Percentiles rank a stretch among this genome's conserved stretches.
These are phyloP conservation scores for Spencermartinsiella europaea DNA, from an alignment of 805 yeast species.

Conservation along the genomic window DNA sequence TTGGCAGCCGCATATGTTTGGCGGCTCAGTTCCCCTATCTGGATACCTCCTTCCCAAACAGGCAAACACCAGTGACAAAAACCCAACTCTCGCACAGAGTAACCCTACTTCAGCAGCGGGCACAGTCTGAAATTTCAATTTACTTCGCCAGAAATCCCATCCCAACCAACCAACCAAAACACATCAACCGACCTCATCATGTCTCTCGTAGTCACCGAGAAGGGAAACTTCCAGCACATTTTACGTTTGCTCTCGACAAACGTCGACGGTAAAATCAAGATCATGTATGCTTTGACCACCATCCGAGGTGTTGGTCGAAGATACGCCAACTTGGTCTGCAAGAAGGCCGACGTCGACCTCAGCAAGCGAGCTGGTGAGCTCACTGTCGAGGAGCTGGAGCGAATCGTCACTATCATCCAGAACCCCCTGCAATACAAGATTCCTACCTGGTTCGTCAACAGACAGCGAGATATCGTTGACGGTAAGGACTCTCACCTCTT, in stretches of 20 bases:
- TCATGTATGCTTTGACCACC: slow-evolving; percentile 99
- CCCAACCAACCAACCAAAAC: neutral
- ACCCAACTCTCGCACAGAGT: too few relatives aligned
- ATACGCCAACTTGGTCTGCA: slow-evolving; percentile 99
- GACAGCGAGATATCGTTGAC: slow-evolving; percentile 97
- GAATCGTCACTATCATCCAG: slow-evolving; percentile 99
- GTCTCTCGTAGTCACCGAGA: slow-evolving; percentile 98
- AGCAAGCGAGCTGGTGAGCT: slow-evolving; percentile 99
- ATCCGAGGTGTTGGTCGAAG: slow-evolving; percentile 99
- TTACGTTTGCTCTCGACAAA: slow-evolving; percentile 99
- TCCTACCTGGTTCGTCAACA: slow-evolving; percentile 99
- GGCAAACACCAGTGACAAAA: too few relatives aligned
- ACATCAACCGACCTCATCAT: slow-evolving; percentile 40
- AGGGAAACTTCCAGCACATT: slow-evolving; percentile 99
- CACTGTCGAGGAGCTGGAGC: slow-evolving; percentile 99
- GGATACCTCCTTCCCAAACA: too few relatives aligned
- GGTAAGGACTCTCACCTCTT: slow-evolving; percentile 99
- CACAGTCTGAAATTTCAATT: too few relatives aligned
- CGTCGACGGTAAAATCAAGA: slow-evolving; percentile 99
- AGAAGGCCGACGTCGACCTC: slow-evolving; percentile 99
- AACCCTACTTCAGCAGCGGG: too few relatives aligned
- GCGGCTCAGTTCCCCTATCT: too few relatives aligned
- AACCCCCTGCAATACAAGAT: slow-evolving; percentile 99
- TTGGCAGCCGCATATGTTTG: too few relatives aligned
- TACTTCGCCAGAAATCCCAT: too few relatives aligned